A percentile compares a stretch with the other conserved stretches of the same genome.
Conservation (phyloP, 768 basidiomycete genomes). For the Steccherinum ochraceum region DNA sequence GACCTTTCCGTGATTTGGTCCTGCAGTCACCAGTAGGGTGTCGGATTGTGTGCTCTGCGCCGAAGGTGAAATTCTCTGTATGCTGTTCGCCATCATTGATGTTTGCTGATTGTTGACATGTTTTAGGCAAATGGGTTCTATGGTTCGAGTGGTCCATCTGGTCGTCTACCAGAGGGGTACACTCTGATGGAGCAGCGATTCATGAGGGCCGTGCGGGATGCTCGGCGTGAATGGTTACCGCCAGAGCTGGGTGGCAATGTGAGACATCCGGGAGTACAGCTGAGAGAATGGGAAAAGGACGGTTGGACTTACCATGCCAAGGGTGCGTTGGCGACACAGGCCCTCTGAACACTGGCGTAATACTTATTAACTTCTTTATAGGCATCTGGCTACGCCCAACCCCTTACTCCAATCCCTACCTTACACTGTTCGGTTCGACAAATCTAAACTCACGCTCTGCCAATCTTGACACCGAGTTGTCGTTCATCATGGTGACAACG, state of each 20-base stretch:
- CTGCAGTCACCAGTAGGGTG: slow-evolving; percentile 54
- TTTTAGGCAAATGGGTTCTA: slow-evolving; percentile 98
- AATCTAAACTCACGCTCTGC: slow-evolving; percentile 91
- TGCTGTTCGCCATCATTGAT: too few species aligned
- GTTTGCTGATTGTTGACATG: too few species aligned
- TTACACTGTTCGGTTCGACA: slow-evolving; percentile 91
- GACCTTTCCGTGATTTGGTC: slow-evolving; percentile 69
- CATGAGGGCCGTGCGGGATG: slow-evolving; percentile 53
- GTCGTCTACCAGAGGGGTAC: slow-evolving; percentile 93
- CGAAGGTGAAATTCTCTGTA: slow-evolving; percentile 60
- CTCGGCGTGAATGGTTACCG: slow-evolving; percentile 29
- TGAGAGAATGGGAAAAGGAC: slow-evolving; percentile 81
- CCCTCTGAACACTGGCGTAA: neutral
- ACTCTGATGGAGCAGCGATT: slow-evolving; percentile 84
- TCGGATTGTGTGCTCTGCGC: slow-evolving; percentile 78
- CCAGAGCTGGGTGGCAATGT: slow-evolving; percentile 18
- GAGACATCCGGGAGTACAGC: slow-evolving; percentile 42
- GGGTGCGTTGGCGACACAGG: slow-evolving; percentile 66
- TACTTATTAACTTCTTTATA: slow-evolving; percentile 22
- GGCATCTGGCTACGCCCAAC: slow-evolving; percentile 81
- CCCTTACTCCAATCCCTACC: slow-evolving; percentile 41
- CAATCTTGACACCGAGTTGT: slow-evolving; percentile 87
- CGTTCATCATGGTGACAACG: slow-evolving; percentile 75
- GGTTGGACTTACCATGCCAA: slow-evolving; percentile 99
- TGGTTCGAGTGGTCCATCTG: slow-evolving; percentile 82